Base-by-base conservation (phyloP, 345 rosid genomes). In the Lepidium sativum region DNA sequence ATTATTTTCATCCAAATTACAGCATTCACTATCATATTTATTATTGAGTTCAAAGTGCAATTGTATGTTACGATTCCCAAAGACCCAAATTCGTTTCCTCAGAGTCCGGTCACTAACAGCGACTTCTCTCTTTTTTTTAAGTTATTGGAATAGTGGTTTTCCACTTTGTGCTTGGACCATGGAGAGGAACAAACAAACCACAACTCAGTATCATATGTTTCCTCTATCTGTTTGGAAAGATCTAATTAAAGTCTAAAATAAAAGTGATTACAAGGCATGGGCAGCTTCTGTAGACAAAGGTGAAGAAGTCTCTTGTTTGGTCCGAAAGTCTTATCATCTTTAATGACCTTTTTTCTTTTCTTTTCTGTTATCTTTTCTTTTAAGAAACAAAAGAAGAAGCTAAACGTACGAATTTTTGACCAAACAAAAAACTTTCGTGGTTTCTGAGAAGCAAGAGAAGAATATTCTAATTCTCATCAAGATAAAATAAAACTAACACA, bases 261-360 rank as follows among this genome's bases (percentile, higher is more conserved):
- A 63, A 73, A 71, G 72, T 73, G 65, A 57, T 71, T 48, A 62
- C 58, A 49, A 71, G 70, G 70, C 38, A 64, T 71, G 75, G 75
- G 75, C 65, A 71, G 70, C 40, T 56, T 59, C 60, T 49, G 60
- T 56, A 31, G 70, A 63, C 45, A 71, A 37, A 63, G 56, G 70
- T 70, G 57, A 70, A 54, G 41, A 70, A 62, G 63, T 21, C 70
- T 49, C 70, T 64, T 71, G 75, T 64, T 56, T 64, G 75, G 70
- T 42, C 70, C 70, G 43, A 71, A 64, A 71, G 33, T 48, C 65
- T 56, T 56, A 38, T 64, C 60, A 64, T 55, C 37, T 71, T 71
- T 71, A 55, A 55, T 60, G 73, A 60, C 9, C 13, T n/a, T n/a
- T 55, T 45, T 71, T 70, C 64, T 12, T 35, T 32, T 1, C 11